Evolutionary conservation across 305 asterid species (phyloP).

Genomic region (Rubia peregrina): DNA sequence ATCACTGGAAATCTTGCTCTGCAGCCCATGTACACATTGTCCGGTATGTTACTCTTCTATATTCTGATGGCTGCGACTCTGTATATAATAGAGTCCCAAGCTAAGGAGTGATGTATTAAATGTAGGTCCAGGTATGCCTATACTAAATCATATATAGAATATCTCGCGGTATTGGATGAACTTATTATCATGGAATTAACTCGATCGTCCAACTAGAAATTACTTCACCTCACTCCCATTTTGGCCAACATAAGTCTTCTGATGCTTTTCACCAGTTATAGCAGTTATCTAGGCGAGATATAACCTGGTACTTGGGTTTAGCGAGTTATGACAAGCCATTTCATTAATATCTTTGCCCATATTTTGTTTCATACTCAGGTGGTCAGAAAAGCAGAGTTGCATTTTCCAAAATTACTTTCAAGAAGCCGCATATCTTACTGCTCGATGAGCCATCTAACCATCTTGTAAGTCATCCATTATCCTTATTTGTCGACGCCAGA

Average conservation of each 20-base stretch:
- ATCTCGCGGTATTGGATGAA: not conserved
- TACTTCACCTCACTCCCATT: too few relatives aligned
- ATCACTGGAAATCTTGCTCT: constrained; percentile 97
- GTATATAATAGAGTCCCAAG: not conserved
- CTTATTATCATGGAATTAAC: not conserved
- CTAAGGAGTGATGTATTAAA: too few relatives aligned
- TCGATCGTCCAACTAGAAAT: too few relatives aligned
- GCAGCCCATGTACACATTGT: constrained; percentile 97
- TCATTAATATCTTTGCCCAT: constrained; percentile 9
- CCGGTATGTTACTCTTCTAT: constrained; percentile 44
- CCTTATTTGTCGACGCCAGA: not conserved
- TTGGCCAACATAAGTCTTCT: too few relatives aligned
- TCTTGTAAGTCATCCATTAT: constrained; percentile 55
- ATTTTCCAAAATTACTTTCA: constrained; percentile 95
- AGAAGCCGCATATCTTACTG: constrained; percentile 90
- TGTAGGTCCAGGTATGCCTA: too few relatives aligned
- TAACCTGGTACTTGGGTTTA: not conserved
- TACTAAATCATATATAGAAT: too few relatives aligned
- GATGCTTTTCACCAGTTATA: too few relatives aligned
- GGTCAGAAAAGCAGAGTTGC: constrained; percentile 99
- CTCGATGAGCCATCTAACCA: constrained; percentile 98
- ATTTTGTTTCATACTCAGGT: constrained; percentile 44
- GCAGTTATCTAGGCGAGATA: not conserved
- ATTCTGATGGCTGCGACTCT: constrained; percentile 7
- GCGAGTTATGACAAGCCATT: not conserved